Conservation (phyloP, 306 rosid species). For the Arachis stenosperma region DNA sequence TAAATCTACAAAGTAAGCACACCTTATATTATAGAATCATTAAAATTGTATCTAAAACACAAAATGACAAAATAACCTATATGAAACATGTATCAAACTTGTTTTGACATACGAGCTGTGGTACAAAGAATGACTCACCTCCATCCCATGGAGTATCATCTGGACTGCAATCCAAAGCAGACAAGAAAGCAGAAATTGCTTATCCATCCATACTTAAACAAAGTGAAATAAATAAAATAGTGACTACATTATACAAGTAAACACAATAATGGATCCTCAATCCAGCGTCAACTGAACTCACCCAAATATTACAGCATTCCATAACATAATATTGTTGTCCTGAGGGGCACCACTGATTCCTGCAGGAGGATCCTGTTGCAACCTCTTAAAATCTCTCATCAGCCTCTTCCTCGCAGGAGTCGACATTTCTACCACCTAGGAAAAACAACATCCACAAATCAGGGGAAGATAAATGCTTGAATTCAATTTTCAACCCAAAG, state of each 20-base stretch:
- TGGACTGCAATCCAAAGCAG: constrained; percentile 66
- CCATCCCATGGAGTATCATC: constrained; percentile 78
- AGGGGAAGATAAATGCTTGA: constrained; percentile 2
- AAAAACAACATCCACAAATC: constrained; percentile 23
- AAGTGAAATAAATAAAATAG: constrained; percentile 23
- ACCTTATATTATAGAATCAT: not conserved
- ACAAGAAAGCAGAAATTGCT: constrained; percentile 62
- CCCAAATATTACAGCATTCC: constrained; percentile 99
- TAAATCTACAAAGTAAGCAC: constrained; percentile 13
- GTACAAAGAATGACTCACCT: constrained; percentile 51
- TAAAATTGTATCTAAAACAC: constrained; percentile 14
- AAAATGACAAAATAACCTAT: constrained; percentile 9
- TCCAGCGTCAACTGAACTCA: constrained; percentile 49
- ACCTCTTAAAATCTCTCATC: constrained; percentile 98
- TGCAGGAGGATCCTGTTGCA: constrained; percentile 98
- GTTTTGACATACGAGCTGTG: not conserved
- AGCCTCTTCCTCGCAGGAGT: constrained; percentile 95
- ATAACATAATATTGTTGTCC: constrained; percentile 94
- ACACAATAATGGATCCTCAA: constrained; percentile 19
- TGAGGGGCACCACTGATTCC: constrained; percentile 99
- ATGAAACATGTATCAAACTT: not conserved
- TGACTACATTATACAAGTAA: constrained; percentile 23
- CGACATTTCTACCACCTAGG: constrained; percentile 74
- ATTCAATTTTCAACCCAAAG: not conserved
- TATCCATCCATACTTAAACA: constrained; percentile 53